Base-by-base conservation (phyloP, 768 basidiomycete species). In the Lentinula raphanica region DNA sequence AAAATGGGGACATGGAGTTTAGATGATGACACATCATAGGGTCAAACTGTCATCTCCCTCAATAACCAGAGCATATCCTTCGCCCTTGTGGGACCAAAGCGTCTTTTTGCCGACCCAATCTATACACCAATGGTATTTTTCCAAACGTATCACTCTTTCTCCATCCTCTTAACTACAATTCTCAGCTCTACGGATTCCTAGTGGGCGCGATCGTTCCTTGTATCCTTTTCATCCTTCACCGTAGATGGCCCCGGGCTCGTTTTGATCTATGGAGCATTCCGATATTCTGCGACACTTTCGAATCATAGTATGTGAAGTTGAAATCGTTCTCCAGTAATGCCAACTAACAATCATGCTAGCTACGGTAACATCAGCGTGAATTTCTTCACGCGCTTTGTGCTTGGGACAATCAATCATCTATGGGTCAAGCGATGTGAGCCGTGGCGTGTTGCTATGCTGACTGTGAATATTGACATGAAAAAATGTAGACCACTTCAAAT, bases 1-100 rank as follows among this genome's bases (percentile, higher is more conserved):
- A n/a, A n/a, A n/a, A n/a, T n/a, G n/a, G n/a, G n/a, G n/a, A n/a
- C n/a, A n/a, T n/a, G n/a, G n/a, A n/a, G n/a, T n/a, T n/a, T n/a
- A n/a, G n/a, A n/a, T n/a, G n/a, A n/a, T n/a, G 12, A 31, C 7
- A 28, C 36, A 36, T 19, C 13, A 4, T 32, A 66, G 66, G 66
- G 66, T 29, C 65, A 66, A 63, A 65, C 56, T 1, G 62, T 67
- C 5, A 67, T 67, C 13, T 66, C 66, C 1, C 60, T 67, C 17
- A 63, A 67, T 59, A 67, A 67, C 54, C 66, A 67, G 44, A 62
- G 65, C 25, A 67, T 67, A 12, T 53, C 66, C 0, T 67, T 67
- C 44, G 66, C 59, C 5, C 62, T 67, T 12, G 63, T 67, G 12
- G 66, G 66, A 9, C 66, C 66, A 0, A 60, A 62, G 60, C 61